phyloP scores from a whole-genome alignment of 768 basidiomycete species.

The Suillus fuscotomentosus region DNA sequence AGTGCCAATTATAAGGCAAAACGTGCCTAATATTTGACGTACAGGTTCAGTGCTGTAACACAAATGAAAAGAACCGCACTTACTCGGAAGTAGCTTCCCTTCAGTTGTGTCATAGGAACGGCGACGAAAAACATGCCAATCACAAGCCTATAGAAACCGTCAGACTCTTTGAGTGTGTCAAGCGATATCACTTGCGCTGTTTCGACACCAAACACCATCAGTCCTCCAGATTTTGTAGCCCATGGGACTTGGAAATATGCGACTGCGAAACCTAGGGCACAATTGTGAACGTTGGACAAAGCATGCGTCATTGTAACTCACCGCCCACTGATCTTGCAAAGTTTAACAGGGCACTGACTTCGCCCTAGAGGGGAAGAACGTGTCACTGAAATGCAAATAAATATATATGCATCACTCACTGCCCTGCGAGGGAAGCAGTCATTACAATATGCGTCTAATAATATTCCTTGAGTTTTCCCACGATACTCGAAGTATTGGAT shows the following conservation, averaged over 20 bases:
- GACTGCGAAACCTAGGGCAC: conserved; percentile 31
- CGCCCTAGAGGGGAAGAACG: conserved; percentile 8
- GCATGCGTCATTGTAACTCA: conserved; percentile 9
- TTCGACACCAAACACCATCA: conserved; percentile 37
- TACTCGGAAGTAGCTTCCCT: conserved; percentile 35
- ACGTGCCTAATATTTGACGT: conserved; percentile 14
- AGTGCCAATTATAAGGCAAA: conserved; percentile 12
- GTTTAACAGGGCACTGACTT: conserved; percentile 44
- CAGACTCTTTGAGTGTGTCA: background rate
- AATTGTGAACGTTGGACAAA: background rate
- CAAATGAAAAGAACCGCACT: conserved; percentile 7
- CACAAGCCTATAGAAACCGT: conserved; percentile 22
- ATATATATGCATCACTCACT: conserved; percentile 8
- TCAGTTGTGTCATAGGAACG: conserved; percentile 35
- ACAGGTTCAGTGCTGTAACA: background rate
- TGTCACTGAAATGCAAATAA: background rate
- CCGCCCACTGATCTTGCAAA: conserved; percentile 35
- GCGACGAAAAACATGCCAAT: conserved; percentile 34
- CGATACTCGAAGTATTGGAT: background rate
- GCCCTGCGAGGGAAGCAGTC: conserved; percentile 37
- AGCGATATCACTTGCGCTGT: conserved; percentile 29
- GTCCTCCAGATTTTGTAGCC: conserved; percentile 33
- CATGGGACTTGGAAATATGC: conserved; percentile 42
- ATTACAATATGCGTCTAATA: conserved; percentile 36
- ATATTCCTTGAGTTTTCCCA: background rate